These are phyloP conservation scores for Coniochaeta sp. DNA, from an alignment of 2,329 filamentous ascomycete genomes.

Conservation along the genomic window DNA sequence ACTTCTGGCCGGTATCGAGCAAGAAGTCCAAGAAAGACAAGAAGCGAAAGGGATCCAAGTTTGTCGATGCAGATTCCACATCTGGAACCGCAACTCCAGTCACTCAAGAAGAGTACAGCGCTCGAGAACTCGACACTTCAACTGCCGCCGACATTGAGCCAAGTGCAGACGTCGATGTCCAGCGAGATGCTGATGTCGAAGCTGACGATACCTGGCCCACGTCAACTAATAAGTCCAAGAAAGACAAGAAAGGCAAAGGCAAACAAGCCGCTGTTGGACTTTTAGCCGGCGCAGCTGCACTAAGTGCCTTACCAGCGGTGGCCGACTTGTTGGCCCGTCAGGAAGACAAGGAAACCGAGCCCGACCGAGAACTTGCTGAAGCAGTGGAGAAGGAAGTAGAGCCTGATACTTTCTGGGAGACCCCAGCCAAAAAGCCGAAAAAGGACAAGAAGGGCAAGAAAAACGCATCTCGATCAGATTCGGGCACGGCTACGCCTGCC, in stretches of 20 bases:
- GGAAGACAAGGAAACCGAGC: neutral
- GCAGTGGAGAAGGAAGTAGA: slow-evolving; percentile 4
- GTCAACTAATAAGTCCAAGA: slow-evolving; percentile 17
- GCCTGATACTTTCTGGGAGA: neutral
- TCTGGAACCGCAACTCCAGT: slow-evolving; percentile 6
- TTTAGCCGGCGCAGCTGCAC: neutral
- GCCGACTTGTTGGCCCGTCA: neutral
- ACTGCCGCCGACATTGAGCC: neutral
- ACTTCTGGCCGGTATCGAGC: slow-evolving; percentile 13
- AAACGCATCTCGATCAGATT: neutral
- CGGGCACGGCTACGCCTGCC: neutral
- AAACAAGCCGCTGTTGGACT: neutral
- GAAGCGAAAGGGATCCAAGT: slow-evolving; percentile 21
- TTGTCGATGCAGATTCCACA: slow-evolving; percentile 9
- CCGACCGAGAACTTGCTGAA: slow-evolving; percentile 5
- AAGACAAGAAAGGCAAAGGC: slow-evolving; percentile 21
- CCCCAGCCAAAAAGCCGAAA: slow-evolving; percentile 9
- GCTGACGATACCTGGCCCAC: slow-evolving; percentile 5
- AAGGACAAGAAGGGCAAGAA: slow-evolving; percentile 6
- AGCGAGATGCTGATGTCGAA: neutral
- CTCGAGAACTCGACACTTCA: slow-evolving; percentile 2
- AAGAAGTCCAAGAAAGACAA: slow-evolving; percentile 28
- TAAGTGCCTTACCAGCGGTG: neutral
- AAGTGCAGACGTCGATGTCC: neutral
- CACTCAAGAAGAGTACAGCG: neutral